Evolutionary conservation across 2,329 filamentous ascomycete genomes (phyloP).

Genomic region (Colletotrichum sp.): DNA sequence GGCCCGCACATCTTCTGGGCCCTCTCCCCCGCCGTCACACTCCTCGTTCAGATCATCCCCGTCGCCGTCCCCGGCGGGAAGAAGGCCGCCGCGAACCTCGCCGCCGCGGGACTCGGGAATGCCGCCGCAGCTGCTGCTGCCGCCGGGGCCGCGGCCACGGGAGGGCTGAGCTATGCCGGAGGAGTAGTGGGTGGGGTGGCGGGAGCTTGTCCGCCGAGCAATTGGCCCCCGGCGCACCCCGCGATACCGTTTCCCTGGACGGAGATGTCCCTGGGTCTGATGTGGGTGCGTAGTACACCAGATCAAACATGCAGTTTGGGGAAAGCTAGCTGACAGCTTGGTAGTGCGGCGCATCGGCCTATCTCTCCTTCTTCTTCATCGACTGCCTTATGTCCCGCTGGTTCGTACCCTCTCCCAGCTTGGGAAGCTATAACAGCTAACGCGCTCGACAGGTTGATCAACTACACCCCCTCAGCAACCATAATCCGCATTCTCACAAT

Average conservation of each 20-base stretch:
- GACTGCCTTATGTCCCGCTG: constrained; percentile 86
- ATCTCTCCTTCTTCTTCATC: constrained; percentile 83
- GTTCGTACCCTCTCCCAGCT: constrained; percentile 41
- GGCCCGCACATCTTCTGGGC: constrained; percentile 76
- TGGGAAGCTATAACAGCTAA: background rate
- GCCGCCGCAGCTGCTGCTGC: background rate
- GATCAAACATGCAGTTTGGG: rapidly evolving
- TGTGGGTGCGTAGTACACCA: constrained; percentile 65
- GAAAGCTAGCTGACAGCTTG: background rate
- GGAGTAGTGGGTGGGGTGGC: constrained; percentile 38
- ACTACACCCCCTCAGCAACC: constrained; percentile 83
- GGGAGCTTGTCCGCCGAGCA: constrained; percentile 29
- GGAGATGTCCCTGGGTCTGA: constrained; percentile 73
- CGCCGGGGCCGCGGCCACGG: background rate
- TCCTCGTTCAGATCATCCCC: constrained; percentile 67
- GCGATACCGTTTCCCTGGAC: constrained; percentile 52
- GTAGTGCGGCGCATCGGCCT: constrained; percentile 77
- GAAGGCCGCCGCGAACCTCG: constrained; percentile 9
- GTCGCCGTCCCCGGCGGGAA: constrained; percentile 27
- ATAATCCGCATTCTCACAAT: constrained; percentile 80
- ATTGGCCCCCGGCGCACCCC: constrained; percentile 10
- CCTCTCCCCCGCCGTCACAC: constrained; percentile 69
- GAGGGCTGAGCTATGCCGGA: constrained; percentile 24
- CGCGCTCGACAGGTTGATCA: constrained; percentile 67
- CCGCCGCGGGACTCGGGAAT: constrained; percentile 41